Conservation (phyloP, 352 stramenopile species). For the Thraustochytrium striatum region DNA sequence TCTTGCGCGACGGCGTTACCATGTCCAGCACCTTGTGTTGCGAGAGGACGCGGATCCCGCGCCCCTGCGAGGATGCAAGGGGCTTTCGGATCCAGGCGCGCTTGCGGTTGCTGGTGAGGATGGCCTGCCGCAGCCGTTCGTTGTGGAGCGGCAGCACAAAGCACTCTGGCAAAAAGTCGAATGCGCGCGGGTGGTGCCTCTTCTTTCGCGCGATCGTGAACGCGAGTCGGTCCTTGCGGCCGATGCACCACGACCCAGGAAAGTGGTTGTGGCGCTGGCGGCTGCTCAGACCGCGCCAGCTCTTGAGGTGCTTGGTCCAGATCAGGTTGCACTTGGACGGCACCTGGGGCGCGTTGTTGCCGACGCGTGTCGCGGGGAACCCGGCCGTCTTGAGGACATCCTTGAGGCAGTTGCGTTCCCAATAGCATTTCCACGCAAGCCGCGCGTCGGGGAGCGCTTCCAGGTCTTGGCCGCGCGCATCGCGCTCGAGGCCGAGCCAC, state of each 20-base stretch:
- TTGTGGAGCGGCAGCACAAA: constrained; percentile 71
- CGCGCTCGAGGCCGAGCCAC: constrained; percentile 62
- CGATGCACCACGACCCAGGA: constrained; percentile 78
- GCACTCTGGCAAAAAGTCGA: constrained; percentile 73
- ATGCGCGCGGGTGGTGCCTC: constrained; percentile 51
- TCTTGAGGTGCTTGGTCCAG: constrained; percentile 59
- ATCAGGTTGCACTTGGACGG: constrained; percentile 56
- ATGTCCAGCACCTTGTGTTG: constrained; percentile 75
- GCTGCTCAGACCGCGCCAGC: constrained; percentile 51
- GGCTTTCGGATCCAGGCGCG: constrained; percentile 85
- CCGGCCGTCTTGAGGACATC: constrained; percentile 75
- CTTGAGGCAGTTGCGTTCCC: constrained; percentile 86
- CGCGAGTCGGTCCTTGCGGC: constrained; percentile 77
- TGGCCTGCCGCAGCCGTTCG: constrained; percentile 61
- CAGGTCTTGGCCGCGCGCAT: constrained; percentile 53
- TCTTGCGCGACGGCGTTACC: too few relatives aligned
- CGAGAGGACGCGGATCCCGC: constrained; percentile 81
- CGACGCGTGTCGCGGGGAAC: constrained; percentile 64
- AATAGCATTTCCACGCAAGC: constrained; percentile 75
- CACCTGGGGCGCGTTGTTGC: constrained; percentile 64
- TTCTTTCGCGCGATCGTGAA: constrained; percentile 63
- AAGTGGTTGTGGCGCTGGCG: constrained; percentile 81
- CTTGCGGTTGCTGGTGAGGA: constrained; percentile 51
- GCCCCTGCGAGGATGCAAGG: constrained; percentile 77
- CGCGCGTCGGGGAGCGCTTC: constrained; percentile 57